Evolutionary conservation across 768 basidiomycete genomes (phyloP).

Genomic region (Nidularia pulvinata): DNA sequence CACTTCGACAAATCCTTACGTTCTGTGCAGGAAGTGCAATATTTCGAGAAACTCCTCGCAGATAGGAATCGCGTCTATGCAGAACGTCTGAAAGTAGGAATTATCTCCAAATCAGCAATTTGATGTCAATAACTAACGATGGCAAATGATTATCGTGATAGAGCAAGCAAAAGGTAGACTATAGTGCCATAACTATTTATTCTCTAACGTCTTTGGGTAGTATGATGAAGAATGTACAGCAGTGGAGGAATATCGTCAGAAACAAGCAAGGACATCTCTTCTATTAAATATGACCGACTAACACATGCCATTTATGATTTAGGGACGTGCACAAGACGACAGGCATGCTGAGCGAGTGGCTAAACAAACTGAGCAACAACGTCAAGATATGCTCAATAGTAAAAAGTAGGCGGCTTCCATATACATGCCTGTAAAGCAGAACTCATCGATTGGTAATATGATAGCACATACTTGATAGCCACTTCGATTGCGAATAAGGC

Average conservation of each 20-base stretch:
- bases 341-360: constrained; percentile 73
- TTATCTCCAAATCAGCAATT: too few relatives aligned
- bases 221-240: constrained; percentile 82
- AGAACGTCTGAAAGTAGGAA: constrained; percentile 67
- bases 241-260: constrained; percentile 73
- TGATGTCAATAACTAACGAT: too few relatives aligned
- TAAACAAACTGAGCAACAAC: constrained; percentile 76
- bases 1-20: not conserved
- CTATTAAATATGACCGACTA: constrained; percentile 4
- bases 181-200: not conserved
- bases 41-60: constrained; percentile 68
- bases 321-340: constrained; percentile 74
- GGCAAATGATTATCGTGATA: constrained; percentile 15
- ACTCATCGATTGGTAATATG: not conserved
- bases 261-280: constrained; percentile 52
- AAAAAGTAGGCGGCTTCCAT: constrained; percentile 62
- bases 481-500: constrained; percentile 67
- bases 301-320: constrained; percentile 3
- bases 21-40: constrained; percentile 56
- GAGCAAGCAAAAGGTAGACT: constrained; percentile 63
- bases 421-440: not conserved
- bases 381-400: constrained; percentile 74
- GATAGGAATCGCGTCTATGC: constrained; percentile 70
- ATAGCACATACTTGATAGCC: constrained; percentile 70
- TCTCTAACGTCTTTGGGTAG: constrained; percentile 36